Conservation (phyloP, 2,329 filamentous ascomycete species). For the Stachybotrys chartarum region DNA sequence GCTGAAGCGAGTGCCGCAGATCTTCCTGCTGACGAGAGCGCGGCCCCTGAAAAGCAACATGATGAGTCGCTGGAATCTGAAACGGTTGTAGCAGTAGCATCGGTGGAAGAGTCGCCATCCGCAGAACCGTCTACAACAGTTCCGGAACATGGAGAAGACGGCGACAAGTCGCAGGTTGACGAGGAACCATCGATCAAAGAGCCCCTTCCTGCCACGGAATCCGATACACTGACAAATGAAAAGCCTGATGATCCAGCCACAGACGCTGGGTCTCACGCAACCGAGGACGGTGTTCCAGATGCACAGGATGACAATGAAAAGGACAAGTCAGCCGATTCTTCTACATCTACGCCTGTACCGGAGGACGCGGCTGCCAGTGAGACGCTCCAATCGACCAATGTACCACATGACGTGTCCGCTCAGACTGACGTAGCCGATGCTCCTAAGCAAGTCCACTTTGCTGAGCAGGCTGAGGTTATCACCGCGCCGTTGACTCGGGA, state of each 20-base stretch:
- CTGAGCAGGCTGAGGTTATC: not conserved
- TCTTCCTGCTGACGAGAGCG: constrained; percentile 1
- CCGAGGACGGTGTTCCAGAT: no score
- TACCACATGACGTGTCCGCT: not conserved
- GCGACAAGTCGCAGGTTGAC: not conserved
- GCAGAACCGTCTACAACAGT: not conserved
- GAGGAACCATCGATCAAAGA: not conserved
- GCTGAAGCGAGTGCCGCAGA: constrained; percentile 3
- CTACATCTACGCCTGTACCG: no score
- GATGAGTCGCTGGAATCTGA: not conserved
- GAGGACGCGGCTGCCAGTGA: not conserved
- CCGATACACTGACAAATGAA: no score
- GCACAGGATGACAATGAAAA: no score
- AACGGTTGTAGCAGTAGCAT: not conserved
- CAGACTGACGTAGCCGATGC: not conserved
- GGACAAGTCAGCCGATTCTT: no score
- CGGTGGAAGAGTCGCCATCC: not conserved
- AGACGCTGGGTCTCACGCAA: no score
- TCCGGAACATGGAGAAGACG: not conserved
- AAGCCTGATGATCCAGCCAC: no score
- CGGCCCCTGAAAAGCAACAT: constrained; percentile 1
- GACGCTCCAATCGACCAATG: not conserved
- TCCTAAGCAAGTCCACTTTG: constrained; percentile 1
- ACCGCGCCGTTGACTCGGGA: not conserved
- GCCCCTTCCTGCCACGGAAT: no score